These are phyloP conservation scores for Viridothelium virens DNA, from an alignment of 495 filamentous ascomycete genomes.

Conservation along the genomic window DNA sequence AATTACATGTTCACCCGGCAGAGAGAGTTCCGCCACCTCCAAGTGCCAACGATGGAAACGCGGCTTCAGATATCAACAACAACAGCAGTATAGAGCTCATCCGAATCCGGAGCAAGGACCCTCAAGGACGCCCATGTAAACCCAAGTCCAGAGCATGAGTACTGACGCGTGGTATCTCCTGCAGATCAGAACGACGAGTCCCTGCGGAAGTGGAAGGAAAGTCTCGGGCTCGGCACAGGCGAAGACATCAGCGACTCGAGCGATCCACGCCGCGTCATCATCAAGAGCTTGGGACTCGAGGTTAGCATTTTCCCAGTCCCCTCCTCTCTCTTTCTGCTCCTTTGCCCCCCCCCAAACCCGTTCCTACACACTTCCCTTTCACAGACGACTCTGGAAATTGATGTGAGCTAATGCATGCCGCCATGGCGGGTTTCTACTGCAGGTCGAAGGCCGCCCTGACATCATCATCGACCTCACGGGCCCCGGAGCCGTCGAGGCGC, in stretches of 20 bases:
- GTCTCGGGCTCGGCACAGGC: slow-evolving; percentile 69
- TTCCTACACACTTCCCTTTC: no score
- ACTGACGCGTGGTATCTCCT: neutral
- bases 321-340: neutral
- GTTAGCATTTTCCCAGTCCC: slow-evolving; percentile 12
- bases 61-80: neutral
- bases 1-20: neutral
- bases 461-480: slow-evolving; percentile 74
- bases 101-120: neutral
- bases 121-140: neutral
- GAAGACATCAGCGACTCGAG: slow-evolving; percentile 45
- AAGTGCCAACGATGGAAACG: neutral
- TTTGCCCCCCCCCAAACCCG: neutral
- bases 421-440: neutral
- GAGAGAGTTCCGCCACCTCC: neutral
- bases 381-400: no score
- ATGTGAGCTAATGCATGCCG: no score
- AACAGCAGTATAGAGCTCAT: neutral
- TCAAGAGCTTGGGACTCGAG: slow-evolving; percentile 78
- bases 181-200: slow-evolving; percentile 74
- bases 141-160: neutral
- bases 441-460: slow-evolving; percentile 62
- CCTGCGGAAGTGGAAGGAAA: slow-evolving; percentile 93
- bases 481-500: slow-evolving; percentile 54
- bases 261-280: slow-evolving; percentile 78